A percentile compares a stretch with the other conserved stretches of the same genome.
These are phyloP conservation scores for Cornus florida DNA, from an alignment of 148 eudicot species.

Conservation along the genomic window DNA sequence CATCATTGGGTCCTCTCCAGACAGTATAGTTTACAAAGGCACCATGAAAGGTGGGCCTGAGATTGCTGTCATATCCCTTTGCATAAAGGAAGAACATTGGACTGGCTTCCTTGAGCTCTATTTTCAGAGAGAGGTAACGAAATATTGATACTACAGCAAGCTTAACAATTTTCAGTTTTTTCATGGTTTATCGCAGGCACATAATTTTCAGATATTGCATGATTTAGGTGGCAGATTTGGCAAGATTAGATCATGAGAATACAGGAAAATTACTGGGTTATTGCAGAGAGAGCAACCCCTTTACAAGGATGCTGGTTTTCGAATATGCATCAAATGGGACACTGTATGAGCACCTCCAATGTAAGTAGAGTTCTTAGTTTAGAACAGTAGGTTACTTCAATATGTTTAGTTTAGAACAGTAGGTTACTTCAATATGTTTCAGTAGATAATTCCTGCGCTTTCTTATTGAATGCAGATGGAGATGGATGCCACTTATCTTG, in stretches of 20 bases:
- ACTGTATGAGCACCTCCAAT: slow-evolving; percentile 87
- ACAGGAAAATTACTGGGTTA: slow-evolving; percentile 83
- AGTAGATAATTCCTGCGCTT: slow-evolving; percentile 21
- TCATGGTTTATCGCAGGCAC: neutral
- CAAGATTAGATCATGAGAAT: slow-evolving; percentile 84
- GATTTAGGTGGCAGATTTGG: slow-evolving; percentile 84
- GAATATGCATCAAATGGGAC: slow-evolving; percentile 95
- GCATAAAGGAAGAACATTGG: slow-evolving; percentile 95
- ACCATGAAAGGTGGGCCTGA: slow-evolving; percentile 87
- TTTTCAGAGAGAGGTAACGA: slow-evolving; percentile 83
- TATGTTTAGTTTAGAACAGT: neutral
- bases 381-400: neutral
- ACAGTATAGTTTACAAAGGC: slow-evolving; percentile 89
- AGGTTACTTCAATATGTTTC: slow-evolving; percentile 6
- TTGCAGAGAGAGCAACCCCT: slow-evolving; percentile 78
- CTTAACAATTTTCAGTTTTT: neutral
- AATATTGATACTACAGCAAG: neutral
- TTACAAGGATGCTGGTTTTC: slow-evolving; percentile 88
- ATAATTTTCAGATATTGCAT: neutral
- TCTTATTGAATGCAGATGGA: slow-evolving; percentile 52
- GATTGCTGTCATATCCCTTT: slow-evolving; percentile 89
- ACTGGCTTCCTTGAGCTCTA: slow-evolving; percentile 87
- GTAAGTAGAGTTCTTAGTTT: slow-evolving; percentile 41
- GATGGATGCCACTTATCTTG: slow-evolving; percentile 93
- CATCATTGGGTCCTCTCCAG: slow-evolving; percentile 87